Conservation (phyloP, 164 flowering plant genomes). For the Amborella trichopoda region DNA sequence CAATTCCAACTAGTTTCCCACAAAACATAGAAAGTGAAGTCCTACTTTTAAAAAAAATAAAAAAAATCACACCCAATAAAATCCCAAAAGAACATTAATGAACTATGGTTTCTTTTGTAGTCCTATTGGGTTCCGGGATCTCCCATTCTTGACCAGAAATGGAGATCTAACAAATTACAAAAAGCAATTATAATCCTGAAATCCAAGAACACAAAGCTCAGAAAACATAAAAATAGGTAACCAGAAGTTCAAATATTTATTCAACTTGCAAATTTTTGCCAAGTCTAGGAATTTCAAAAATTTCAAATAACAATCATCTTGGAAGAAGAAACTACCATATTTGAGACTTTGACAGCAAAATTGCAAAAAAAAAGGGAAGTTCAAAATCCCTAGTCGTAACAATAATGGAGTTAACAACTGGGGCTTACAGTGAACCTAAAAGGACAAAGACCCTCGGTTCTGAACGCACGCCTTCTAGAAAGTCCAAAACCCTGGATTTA, state of each 20-base stretch:
- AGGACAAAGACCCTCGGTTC: conserved; percentile 59
- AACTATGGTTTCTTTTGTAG: no score
- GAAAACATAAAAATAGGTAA: background rate
- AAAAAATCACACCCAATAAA: no score
- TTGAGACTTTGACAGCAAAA: background rate
- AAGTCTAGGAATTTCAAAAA: background rate
- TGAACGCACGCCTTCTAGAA: conserved; percentile 57
- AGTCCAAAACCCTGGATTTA: conserved; percentile 62
- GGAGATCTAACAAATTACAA: conserved; percentile 66
- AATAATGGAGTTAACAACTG: background rate
- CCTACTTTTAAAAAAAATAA: no score
- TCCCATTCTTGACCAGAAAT: no score
- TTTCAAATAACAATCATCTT: background rate
- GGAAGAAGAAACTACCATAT: background rate
- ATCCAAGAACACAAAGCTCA: conserved; percentile 9
- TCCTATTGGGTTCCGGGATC: no score
- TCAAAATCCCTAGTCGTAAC: background rate
- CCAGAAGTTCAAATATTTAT: conserved; percentile 3
- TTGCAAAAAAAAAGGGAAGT: background rate
- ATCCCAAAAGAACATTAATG: no score
- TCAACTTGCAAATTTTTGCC: background rate
- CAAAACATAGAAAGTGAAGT: no score
- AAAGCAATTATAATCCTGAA: conserved; percentile 72
- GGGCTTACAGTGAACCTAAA: conserved; percentile 66
- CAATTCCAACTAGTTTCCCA: no score